Evolutionary conservation across 2,329 filamentous ascomycete genomes (phyloP).

Genomic region (Pseudonectria buxi): DNA sequence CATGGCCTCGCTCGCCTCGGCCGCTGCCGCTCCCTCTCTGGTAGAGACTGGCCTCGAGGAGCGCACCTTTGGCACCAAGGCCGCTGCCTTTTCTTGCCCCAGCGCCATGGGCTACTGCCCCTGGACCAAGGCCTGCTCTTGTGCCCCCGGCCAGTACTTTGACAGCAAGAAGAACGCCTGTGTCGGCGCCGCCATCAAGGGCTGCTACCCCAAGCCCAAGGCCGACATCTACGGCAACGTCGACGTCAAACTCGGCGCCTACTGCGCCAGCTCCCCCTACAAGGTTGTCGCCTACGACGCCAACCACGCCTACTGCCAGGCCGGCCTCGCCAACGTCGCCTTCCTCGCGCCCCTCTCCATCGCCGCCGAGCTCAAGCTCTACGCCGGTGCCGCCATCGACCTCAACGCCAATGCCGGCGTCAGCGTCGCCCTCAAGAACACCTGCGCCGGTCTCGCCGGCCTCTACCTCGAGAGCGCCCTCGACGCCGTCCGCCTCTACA

Average conservation of each 20-base stretch:
- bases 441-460: slow-evolving; percentile 25
- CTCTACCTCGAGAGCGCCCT: slow-evolving; percentile 26
- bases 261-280: slow-evolving; percentile 29
- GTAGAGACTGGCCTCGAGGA: slow-evolving; percentile 14
- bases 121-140: slow-evolving; percentile 37
- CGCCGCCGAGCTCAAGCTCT: slow-evolving; percentile 21
- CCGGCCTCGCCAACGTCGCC: slow-evolving; percentile 24
- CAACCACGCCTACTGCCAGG: slow-evolving; percentile 31
- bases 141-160: slow-evolving; percentile 34
- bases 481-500: slow-evolving; percentile 31
- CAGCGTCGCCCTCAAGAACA: slow-evolving; percentile 26
- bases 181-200: slow-evolving; percentile 18
- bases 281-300: slow-evolving; percentile 29
- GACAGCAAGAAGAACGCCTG: slow-evolving; percentile 25
- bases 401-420: slow-evolving; percentile 17
- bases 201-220: slow-evolving; percentile 29
- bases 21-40: slow-evolving; percentile 10
- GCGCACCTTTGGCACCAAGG: slow-evolving; percentile 7
- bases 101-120: slow-evolving; percentile 29
- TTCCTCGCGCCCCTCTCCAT: slow-evolving; percentile 26
- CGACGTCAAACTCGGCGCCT: slow-evolving; percentile 23
- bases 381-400: slow-evolving; percentile 17
- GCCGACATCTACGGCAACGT: slow-evolving; percentile 18
- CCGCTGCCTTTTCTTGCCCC: slow-evolving; percentile 25
- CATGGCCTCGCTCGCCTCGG: slow-evolving; percentile 20